Evolutionary conservation across 306 rosid genomes (phyloP).

Genomic region (Sicyos edulis): DNA sequence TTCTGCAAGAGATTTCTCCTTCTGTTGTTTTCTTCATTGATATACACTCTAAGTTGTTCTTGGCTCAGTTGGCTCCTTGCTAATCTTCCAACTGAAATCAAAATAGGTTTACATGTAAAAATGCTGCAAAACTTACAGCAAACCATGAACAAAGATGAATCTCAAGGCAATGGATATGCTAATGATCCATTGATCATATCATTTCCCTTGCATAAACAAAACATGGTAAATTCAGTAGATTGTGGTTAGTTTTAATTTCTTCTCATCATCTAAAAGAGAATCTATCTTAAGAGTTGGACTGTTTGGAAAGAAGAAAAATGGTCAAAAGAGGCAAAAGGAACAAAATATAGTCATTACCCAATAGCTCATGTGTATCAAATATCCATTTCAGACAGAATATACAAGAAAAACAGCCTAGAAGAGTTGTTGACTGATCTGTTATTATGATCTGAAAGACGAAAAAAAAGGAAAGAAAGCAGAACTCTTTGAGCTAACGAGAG

Average conservation of each 20-base stretch:
- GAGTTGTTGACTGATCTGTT: background rate
- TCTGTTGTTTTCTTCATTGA: slow-evolving; percentile 48
- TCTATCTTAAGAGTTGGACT: too few species aligned
- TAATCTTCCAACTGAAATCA: slow-evolving; percentile 54
- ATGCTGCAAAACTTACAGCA: background rate
- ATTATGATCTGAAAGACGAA: background rate
- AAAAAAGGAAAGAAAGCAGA: background rate
- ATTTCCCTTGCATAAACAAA: too few species aligned
- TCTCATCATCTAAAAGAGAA: background rate
- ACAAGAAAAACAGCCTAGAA: background rate
- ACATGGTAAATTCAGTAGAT: background rate
- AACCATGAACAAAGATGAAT: slow-evolving; percentile 1
- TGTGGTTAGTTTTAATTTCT: background rate
- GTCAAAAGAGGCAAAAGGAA: background rate
- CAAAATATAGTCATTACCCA: background rate
- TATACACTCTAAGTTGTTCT: slow-evolving; percentile 50
- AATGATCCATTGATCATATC: too few species aligned
- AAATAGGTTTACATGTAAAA: background rate
- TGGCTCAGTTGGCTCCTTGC: slow-evolving; percentile 44
- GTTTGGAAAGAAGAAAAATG: too few species aligned
- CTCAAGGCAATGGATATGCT: slow-evolving; percentile 4
- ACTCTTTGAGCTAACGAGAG: too few species aligned
- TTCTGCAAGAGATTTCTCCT: slow-evolving; percentile 60
- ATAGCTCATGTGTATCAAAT: background rate
- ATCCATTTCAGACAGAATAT: background rate